These are phyloP conservation scores for Tetrastigma voinierianum DNA, from an alignment of 164 flowering plant genomes.

Conservation along the genomic window DNA sequence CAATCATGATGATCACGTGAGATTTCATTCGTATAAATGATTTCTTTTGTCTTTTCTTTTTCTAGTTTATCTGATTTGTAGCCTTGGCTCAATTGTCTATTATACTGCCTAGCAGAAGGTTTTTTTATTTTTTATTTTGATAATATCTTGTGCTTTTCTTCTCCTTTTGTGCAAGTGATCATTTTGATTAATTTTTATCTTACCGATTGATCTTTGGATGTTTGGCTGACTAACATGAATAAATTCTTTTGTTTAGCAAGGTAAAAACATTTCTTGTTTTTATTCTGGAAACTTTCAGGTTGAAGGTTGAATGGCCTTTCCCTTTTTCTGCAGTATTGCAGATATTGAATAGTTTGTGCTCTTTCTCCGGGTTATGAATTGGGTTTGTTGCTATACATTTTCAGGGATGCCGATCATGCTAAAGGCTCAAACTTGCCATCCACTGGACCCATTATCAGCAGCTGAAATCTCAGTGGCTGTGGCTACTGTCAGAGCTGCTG, in stretches of 20 bases:
- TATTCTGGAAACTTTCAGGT: neutral
- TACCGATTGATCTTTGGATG: neutral
- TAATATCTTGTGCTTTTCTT: no score
- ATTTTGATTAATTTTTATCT: neutral
- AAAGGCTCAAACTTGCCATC: conserved; percentile 77
- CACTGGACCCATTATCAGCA: conserved; percentile 86
- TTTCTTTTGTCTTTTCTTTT: no score
- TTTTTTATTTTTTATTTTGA: no score
- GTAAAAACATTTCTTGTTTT: no score
- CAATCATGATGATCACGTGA: no score
- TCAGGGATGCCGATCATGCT: conserved; percentile 53
- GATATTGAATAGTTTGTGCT: neutral
- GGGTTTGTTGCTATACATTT: conserved; percentile 10
- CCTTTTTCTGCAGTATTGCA: neutral
- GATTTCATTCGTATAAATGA: no score
- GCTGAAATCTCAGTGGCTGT: conserved; percentile 93
- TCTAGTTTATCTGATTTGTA: no score
- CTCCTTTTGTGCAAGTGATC: no score
- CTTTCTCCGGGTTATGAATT: neutral
- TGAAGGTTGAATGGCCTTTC: neutral
- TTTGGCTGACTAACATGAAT: no score
- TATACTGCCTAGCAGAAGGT: no score
- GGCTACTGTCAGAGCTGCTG: conserved; percentile 92
- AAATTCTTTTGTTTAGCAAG: no score
- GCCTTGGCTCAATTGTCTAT: no score